Conservation (phyloP, 225 moss, liverwort and hornwort species). For the Asterella californica region DNA sequence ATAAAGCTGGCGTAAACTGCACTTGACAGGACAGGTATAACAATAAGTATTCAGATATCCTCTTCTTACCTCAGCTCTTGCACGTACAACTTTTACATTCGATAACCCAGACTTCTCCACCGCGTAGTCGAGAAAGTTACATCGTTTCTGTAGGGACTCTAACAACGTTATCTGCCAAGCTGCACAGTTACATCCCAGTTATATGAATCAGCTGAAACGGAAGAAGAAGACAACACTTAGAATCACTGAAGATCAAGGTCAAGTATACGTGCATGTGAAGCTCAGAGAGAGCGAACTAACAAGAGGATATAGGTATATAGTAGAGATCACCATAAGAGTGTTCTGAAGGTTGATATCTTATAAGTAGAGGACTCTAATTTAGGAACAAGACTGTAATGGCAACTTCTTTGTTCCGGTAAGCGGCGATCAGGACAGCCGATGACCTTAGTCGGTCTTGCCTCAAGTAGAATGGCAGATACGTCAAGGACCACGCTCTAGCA, state of each 20-base stretch:
- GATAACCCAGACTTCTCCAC: slow-evolving; percentile 53
- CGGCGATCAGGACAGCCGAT: too few species aligned
- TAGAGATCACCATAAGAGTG: too few species aligned
- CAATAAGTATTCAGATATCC: neutral
- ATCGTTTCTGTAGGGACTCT: slow-evolving; percentile 87
- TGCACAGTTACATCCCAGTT: slow-evolving; percentile 44
- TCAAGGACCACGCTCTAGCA: too few species aligned
- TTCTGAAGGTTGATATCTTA: too few species aligned
- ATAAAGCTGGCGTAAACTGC: too few species aligned
- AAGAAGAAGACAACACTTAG: neutral
- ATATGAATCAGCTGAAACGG: neutral
- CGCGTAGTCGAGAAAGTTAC: slow-evolving; percentile 80
- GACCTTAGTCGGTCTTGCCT: too few species aligned
- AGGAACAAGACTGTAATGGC: too few species aligned
- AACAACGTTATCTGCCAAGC: slow-evolving; percentile 94
- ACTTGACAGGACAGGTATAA: neutral
- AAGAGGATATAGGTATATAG: too few species aligned
- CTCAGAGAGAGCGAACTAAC: too few species aligned
- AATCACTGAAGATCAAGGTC: neutral
- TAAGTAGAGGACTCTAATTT: too few species aligned
- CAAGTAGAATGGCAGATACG: too few species aligned
- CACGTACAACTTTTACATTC: slow-evolving; percentile 67
- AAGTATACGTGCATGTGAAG: neutral
- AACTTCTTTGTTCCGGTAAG: too few species aligned
- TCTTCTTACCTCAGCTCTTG: slow-evolving; percentile 72